Base-by-base conservation (phyloP, 1,139 yeast genomes). In the Lodderomyces metapsilosis region DNA sequence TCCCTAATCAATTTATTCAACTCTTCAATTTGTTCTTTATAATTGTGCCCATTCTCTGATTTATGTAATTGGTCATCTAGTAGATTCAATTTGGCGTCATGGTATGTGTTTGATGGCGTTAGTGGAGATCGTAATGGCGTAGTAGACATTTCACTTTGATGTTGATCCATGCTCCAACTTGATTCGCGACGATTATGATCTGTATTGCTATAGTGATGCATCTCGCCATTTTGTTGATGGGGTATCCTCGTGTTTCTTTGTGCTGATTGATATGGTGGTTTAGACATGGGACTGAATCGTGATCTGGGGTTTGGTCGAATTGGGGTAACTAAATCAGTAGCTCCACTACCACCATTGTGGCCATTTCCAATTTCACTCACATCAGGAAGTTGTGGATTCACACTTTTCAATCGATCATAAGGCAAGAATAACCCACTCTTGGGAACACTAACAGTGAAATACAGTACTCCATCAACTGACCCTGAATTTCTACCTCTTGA, bases 391-490 rank as follows among this genome's bases (percentile, higher is more conserved):
- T 52, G 62, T 2, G 71, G 67, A 48, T 73, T 74, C 20, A 61
- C 67, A 12, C 60, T 53, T 38, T 71, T 68, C 21, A 88, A 70
- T 53, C 88, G 76, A 20, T 80, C 80, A 53, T 80, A 77, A 2
- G 91, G 84, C 36, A 88, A 68, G 54, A 89, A 89, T 27, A 89
- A 61, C 0, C 96, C 96, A 18, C 89, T 69, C 48, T 75, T 75
- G 0, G 89, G 84, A 33, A 61, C 64, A 10, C 70, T 65, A 0
- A 91, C 88, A 21, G 58, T 57, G 44, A 72, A 72, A 49, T 72
- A 72, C 42, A 61, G 67, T n/a, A 65, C 48, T 2, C 75, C 76
- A 35, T 69, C 71, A 2, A 72, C 76, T 15, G 61, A 61, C 7
- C 78, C 78, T 23, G 65, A 65, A 51, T 72, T 72, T 50, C 71